Base-by-base conservation (phyloP, 345 rosid species). In the Lepidium africanum region DNA sequence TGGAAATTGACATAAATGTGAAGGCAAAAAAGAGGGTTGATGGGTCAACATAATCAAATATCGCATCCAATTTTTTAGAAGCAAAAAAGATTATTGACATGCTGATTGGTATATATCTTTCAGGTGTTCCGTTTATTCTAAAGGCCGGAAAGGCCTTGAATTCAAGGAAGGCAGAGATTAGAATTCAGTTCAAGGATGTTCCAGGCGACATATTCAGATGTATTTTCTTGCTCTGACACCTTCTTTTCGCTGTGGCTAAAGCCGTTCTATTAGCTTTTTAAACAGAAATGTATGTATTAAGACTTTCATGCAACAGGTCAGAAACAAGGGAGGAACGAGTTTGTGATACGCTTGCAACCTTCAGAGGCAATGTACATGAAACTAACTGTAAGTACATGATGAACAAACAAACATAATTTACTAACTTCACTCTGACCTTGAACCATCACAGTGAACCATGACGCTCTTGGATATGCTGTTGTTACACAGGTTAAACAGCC, bases 281-380 rank as follows among this genome's bases (percentile, higher is more conserved):
- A 35, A 21, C 14, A 42, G 32, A 52, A 61, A 42, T 12, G 3
- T 59, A 39, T 56, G 42, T 37, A 23, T 39, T 61, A 37, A 52
- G 45, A 41, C 41, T 54, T 3, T 42, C 43, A 32, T 67, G 63
- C 43, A 6, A 36, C 62, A 92, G 98, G 91, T 74, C 54, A 87
- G 77, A 89, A 78, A 78, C 98, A 86, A 75, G 99, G 99, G 69
- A 91, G 99, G 83, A 94, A 94, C 63, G 99, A 94, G 78, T 85
- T 94, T 23, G 97, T 94, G 43, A 91, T 89, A 73, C 95, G 99
- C 71, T 85, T 94, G 65, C 99, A 94, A 75, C 97, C 99, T 19
- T 86, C 84, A 2, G 97, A 94, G 81, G 96, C 99, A 65, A 88
- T 94, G 48, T 94, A 94, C 82, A 91, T 91, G 99, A 94, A 94